These are phyloP conservation scores for Heterobasidion occidentale DNA, from an alignment of 1,284 basidiomycete genomes.

Conservation along the genomic window DNA sequence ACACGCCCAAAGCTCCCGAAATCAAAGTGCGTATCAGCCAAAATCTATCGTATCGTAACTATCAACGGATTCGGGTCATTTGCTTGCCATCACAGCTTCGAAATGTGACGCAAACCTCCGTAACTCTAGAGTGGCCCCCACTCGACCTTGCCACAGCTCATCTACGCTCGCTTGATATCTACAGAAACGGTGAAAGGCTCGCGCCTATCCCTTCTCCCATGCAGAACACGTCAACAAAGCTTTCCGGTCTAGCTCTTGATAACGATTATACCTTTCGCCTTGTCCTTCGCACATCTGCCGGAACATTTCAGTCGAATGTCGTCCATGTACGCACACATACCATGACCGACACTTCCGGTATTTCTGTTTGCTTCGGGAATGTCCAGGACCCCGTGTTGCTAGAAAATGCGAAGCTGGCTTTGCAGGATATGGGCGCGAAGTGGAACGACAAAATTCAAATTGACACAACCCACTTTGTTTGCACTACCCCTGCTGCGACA, in stretches of 20 bases:
- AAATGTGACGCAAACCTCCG: slow-evolving; percentile 91
- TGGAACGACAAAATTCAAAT: slow-evolving; percentile 93
- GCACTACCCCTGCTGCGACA: slow-evolving; percentile 75
- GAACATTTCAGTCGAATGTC: slow-evolving; percentile 79
- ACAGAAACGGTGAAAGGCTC: slow-evolving; percentile 82
- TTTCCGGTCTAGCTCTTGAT: slow-evolving; percentile 83
- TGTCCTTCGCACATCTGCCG: slow-evolving; percentile 83
- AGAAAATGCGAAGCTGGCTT: slow-evolving; percentile 70
- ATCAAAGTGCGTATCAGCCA: slow-evolving; percentile 43
- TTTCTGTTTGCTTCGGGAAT: slow-evolving; percentile 88
- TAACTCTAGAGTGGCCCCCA: slow-evolving; percentile 86
- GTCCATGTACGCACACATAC: slow-evolving; percentile 83
- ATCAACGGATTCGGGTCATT: background rate
- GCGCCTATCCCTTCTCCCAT: slow-evolving; percentile 77
- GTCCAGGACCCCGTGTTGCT: slow-evolving; percentile 71
- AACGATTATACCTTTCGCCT: slow-evolving; percentile 92
- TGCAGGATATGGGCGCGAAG: slow-evolving; percentile 78
- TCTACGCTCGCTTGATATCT: slow-evolving; percentile 83
- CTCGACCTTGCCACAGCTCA: slow-evolving; percentile 82
- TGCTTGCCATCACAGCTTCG: slow-evolving; percentile 48
- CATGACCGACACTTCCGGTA: slow-evolving; percentile 89
- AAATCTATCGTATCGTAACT: background rate
- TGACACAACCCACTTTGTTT: slow-evolving; percentile 95
- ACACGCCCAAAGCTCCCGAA: slow-evolving; percentile 65
- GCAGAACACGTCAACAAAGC: slow-evolving; percentile 82